Base-by-base conservation (phyloP, 192 early-diverging fungal genomes). In the Jimgerdemannia flammicorona region DNA sequence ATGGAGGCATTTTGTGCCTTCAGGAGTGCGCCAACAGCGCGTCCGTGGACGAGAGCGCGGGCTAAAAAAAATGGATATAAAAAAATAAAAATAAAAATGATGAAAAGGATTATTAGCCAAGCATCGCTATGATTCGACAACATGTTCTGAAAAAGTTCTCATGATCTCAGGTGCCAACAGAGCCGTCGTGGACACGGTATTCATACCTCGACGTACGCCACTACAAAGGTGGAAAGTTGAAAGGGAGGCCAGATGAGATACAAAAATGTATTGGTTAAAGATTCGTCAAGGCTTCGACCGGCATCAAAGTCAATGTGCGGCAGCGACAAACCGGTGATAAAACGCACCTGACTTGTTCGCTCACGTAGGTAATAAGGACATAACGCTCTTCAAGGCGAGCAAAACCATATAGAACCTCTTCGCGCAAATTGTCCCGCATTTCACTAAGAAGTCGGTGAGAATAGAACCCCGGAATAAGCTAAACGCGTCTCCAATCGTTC, bases 371-470 rank as follows among this genome's bases (percentile, higher is more conserved):
- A 59, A 90, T 77, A 18, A 89, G 74, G 18, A 88, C 78, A 74
- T 84, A 88, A 59, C 83, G 78, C 67, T 88, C 84, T 44, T 90
- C 89, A 42, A 88, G 82, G 72, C 89, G 83, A 39, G 89, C 79
- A 72, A 89, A 86, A 4, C 88, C 88, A 73, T 84, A 90, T 3
- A 89, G 75, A 8, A 90, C 87, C 71, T 90, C 89, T 43, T 89
- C 87, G 29, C 67, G 78, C 41, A 90, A 70, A 66, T 89, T 80
- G 40, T 84, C 65, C 66, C 85, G 81, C 67, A 90, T 81, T 74
- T 88, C 89, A 69, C 81, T 83, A 44, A 14, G 43, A 44, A 64
- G 10, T 74, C 41, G 65, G 41, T 20, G 17, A 64, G 18, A 40
- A 64, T 65, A 11, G n/a, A 64, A 11, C 3, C 3, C 6, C 40